These are phyloP conservation scores for Populus simonii DNA, from an alignment of 345 rosid genomes.

Conservation along the genomic window DNA sequence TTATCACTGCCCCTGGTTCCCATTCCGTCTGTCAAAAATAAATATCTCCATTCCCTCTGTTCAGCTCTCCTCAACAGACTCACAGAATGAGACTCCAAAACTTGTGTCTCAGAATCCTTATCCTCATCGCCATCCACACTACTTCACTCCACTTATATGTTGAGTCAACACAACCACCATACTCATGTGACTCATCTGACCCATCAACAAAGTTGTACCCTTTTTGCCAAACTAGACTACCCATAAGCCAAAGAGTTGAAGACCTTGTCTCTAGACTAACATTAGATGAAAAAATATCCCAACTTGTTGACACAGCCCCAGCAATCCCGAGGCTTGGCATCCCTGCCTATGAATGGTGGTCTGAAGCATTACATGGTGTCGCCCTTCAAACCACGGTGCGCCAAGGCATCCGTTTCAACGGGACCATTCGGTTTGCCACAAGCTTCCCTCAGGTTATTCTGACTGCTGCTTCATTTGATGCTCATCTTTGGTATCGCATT, in stretches of 20 bases:
- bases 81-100: conserved; percentile 13
- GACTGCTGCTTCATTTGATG: conserved; percentile 73
- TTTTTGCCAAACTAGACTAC: conserved; percentile 56
- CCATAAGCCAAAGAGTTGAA: conserved; percentile 47
- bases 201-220: conserved; percentile 44
- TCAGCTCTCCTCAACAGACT: neutral
- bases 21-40: neutral
- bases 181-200: conserved; percentile 50
- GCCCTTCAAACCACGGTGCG: conserved; percentile 37
- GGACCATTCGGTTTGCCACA: conserved; percentile 58
- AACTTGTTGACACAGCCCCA: conserved; percentile 65
- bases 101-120: neutral
- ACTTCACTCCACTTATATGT: neutral
- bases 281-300: conserved; percentile 72
- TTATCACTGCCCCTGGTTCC: too few relatives aligned
- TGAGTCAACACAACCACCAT: conserved; percentile 46
- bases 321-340: conserved; percentile 65
- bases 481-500: conserved; percentile 71
- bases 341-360: conserved; percentile 88
- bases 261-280: conserved; percentile 75
- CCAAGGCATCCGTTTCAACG: conserved; percentile 64
- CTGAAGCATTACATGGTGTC: conserved; percentile 86
- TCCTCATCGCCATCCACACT: neutral
- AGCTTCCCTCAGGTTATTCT: conserved; percentile 89
- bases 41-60: neutral